These are phyloP conservation scores for Dactylellina leptospora DNA, from an alignment of 2,329 filamentous ascomycete genomes.

Conservation along the genomic window DNA sequence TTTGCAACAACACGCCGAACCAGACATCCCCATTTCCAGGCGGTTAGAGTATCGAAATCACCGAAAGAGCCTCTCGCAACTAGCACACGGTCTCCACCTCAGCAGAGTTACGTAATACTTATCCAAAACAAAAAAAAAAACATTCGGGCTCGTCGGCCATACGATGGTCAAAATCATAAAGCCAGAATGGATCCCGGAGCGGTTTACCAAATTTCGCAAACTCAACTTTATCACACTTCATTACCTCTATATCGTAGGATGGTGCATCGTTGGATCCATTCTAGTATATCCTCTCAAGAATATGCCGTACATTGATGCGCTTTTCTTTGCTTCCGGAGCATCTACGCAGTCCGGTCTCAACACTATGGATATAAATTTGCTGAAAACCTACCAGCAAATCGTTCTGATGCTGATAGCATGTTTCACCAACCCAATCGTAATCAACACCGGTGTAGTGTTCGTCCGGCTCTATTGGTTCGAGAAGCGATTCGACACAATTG, in stretches of 20 bases:
- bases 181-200: constrained; percentile 34
- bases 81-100: too few species aligned
- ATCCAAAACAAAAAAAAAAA: too few species aligned
- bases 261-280: constrained; percentile 77
- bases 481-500: constrained; percentile 85
- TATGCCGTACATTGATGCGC: constrained; percentile 81
- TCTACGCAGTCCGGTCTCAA: constrained; percentile 95
- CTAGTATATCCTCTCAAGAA: constrained; percentile 74
- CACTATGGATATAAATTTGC: constrained; percentile 71
- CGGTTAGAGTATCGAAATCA: too few species aligned
- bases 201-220: constrained; percentile 58
- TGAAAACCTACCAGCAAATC: constrained; percentile 77
- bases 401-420: constrained; percentile 76
- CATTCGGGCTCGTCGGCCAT: background rate
- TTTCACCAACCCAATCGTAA: constrained; percentile 81
- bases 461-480: constrained; percentile 98
- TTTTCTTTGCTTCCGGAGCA: constrained; percentile 85
- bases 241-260: constrained; percentile 77
- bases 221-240: constrained; percentile 85
- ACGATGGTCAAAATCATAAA: constrained; percentile 36
- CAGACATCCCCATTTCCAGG: too few species aligned
- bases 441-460: constrained; percentile 87
- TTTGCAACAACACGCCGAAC: background rate
- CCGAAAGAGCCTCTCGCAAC: background rate
- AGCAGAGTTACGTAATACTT: background rate